Evolutionary conservation across 495 filamentous ascomycete species (phyloP).

Genomic region (Daldinia bambusicola): DNA sequence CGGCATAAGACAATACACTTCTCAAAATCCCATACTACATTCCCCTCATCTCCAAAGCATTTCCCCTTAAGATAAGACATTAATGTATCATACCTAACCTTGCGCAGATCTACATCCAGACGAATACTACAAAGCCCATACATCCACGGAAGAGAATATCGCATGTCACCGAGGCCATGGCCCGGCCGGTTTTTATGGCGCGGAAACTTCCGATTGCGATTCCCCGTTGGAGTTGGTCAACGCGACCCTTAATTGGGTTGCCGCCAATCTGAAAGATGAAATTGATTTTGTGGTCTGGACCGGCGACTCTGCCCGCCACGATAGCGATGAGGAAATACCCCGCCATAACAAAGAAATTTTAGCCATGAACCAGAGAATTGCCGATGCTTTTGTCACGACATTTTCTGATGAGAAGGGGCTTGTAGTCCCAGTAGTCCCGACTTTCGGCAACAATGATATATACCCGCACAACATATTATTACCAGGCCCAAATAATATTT

Average conservation of each 20-base stretch:
- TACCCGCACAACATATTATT: constrained; percentile 95
- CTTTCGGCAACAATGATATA: constrained; percentile 96
- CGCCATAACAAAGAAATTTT: constrained; percentile 78
- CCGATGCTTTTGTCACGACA: constrained; percentile 76
- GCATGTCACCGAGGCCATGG: constrained; percentile 86
- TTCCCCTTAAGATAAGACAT: background rate
- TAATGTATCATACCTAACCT: constrained; percentile 29
- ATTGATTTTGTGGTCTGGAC: constrained; percentile 99
- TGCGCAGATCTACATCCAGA: constrained; percentile 88
- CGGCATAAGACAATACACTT: background rate
- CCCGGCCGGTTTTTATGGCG: constrained; percentile 80
- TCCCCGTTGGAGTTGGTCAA: constrained; percentile 81
- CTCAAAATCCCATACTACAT: constrained; percentile 29
- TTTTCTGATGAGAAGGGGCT: constrained; percentile 71
- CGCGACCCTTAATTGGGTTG: constrained; percentile 92
- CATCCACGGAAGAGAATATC: constrained; percentile 70
- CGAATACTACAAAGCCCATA: constrained; percentile 79
- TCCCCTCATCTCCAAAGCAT: constrained; percentile 24
- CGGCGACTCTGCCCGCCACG: constrained; percentile 93
- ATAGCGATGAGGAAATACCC: constrained; percentile 87
- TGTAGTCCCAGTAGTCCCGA: constrained; percentile 84
- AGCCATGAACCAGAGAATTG: constrained; percentile 76
- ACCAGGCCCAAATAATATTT: constrained; percentile 85
- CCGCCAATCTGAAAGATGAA: constrained; percentile 79
- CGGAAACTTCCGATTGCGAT: constrained; percentile 89